Evolutionary conservation across 2,329 filamentous ascomycete genomes (phyloP).

Genomic region (Colletotrichum gigasporum): DNA sequence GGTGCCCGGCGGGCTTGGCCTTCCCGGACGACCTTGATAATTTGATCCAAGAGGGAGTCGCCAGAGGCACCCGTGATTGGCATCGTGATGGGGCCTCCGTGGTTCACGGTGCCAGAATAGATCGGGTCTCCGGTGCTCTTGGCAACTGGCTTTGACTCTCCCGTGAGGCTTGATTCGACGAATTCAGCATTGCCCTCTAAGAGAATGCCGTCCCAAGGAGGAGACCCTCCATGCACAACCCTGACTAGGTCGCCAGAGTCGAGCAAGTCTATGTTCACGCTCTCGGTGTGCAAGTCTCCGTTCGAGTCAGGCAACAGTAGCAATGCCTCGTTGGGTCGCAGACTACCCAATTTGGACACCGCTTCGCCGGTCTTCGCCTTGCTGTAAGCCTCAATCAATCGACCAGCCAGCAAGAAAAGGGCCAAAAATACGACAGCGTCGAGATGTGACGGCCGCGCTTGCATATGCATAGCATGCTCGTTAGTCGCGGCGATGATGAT

Average conservation of each 20-base stretch:
- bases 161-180: conserved; percentile 70
- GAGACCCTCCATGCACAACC: conserved; percentile 65
- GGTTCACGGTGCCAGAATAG: conserved; percentile 57
- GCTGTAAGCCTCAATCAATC: conserved; percentile 68
- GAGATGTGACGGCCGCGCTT: conserved; percentile 12
- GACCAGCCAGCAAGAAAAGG: conserved; percentile 64
- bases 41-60: conserved; percentile 58
- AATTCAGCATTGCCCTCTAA: conserved; percentile 56
- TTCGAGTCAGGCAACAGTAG: conserved; percentile 39
- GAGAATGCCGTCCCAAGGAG: conserved; percentile 66
- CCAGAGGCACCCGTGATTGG: conserved; percentile 50
- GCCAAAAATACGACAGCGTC: conserved; percentile 73
- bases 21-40: conserved; percentile 57
- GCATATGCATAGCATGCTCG: neutral
- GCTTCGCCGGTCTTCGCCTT: conserved; percentile 71
- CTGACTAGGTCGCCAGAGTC: conserved; percentile 60
- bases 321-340: conserved; percentile 66
- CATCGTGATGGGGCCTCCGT: conserved; percentile 49
- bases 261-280: conserved; percentile 62
- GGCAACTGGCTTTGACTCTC: conserved; percentile 58
- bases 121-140: conserved; percentile 60
- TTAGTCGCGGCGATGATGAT: conserved; percentile 52
- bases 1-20: conserved; percentile 57
- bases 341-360: conserved; percentile 65
- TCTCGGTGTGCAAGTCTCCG: conserved; percentile 37